Percentiles rank a stretch among this genome's conserved stretches.
phyloP scores from a whole-genome alignment of 768 basidiomycete genomes.

The Pleurotus salmoneostramineus region DNA sequence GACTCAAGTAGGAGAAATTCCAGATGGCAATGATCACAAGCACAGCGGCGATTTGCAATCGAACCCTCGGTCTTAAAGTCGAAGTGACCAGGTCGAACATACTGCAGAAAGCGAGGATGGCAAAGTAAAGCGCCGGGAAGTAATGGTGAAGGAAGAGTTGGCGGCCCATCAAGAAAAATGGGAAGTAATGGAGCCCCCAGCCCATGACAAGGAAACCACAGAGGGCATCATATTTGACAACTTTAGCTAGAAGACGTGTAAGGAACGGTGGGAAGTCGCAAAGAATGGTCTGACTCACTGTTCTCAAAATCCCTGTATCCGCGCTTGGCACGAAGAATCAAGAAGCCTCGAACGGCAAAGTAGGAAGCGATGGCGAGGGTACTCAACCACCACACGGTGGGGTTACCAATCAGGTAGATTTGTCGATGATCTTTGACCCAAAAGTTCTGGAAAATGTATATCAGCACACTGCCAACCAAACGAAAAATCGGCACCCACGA shows the following conservation, averaged over 20 bases:
- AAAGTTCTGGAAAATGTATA: conserved; percentile 65
- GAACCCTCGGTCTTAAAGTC: conserved; percentile 65
- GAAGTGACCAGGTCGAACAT: conserved; percentile 88
- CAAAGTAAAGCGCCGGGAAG: conserved; percentile 93
- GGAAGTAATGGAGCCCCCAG: conserved; percentile 91
- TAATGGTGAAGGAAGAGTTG: conserved; percentile 99
- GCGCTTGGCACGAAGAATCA: conserved; percentile 86
- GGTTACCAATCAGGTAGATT: conserved; percentile 94
- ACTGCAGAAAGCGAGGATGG: conserved; percentile 71
- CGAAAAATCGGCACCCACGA: conserved; percentile 52
- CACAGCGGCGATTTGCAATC: conserved; percentile 79
- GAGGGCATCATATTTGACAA: conserved; percentile 87
- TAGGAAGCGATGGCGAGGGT: conserved; percentile 70
- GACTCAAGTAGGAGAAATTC: conserved; percentile 76
- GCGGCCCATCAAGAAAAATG: conserved; percentile 96
- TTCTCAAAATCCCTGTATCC: conserved; percentile 91
- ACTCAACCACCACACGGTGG: conserved; percentile 88
- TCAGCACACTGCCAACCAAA: background rate
- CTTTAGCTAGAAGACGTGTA: conserved; percentile 52
- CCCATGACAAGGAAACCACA: conserved; percentile 91
- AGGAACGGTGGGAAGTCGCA: background rate
- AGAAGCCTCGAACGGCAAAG: conserved; percentile 62
- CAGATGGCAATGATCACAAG: conserved; percentile 70
- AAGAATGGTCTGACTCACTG: conserved; percentile 48
- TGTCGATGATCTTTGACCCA: conserved; percentile 98